These are phyloP conservation scores for Coemansia sp. DNA, from an alignment of 192 early-diverging fungal genomes.

Conservation along the genomic window DNA sequence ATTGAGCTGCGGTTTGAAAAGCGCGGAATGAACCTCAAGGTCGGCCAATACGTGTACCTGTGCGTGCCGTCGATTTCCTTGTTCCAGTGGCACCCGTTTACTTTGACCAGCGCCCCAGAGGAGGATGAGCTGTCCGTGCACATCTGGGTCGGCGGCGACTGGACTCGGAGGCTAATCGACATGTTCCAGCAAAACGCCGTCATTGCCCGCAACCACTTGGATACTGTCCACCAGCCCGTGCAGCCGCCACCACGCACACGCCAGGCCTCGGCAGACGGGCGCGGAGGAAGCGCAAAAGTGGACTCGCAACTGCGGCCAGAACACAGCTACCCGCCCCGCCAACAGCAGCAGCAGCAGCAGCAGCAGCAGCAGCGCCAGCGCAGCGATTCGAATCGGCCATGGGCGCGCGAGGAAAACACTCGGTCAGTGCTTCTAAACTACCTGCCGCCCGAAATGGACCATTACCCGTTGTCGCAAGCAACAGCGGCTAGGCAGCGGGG, in stretches of 20 bases:
- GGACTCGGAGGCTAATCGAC: conserved; percentile 58
- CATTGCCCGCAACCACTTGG: not conserved
- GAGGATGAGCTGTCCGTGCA: conserved; percentile 72
- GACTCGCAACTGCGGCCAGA: too few relatives aligned
- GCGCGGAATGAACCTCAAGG: conserved; percentile 49
- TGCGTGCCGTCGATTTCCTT: conserved; percentile 65
- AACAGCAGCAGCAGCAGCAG: not conserved
- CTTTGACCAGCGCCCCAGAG: conserved; percentile 75
- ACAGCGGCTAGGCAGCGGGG: not conserved
- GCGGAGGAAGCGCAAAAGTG: not conserved
- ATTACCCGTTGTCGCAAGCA: conserved; percentile 4
- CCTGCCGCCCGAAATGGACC: conserved; percentile 24
- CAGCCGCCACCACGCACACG: not conserved
- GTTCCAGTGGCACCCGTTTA: conserved; percentile 82
- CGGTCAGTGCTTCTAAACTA: conserved; percentile 6
- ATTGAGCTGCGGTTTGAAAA: conserved; percentile 77
- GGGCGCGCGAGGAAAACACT: not conserved
- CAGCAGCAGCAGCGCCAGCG: conserved; percentile 3
- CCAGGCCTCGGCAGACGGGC: not conserved
- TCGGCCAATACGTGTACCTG: conserved; percentile 76
- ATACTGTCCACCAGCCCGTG: conserved; percentile 4
- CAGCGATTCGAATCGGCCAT: conserved; percentile 1
- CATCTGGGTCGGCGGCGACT: conserved; percentile 72
- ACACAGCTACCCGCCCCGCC: not conserved
- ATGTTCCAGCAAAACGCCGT: conserved; percentile 19